phyloP scores from a whole-genome alignment of 2,329 filamentous ascomycete species.

The Xylariaceae sp. region DNA sequence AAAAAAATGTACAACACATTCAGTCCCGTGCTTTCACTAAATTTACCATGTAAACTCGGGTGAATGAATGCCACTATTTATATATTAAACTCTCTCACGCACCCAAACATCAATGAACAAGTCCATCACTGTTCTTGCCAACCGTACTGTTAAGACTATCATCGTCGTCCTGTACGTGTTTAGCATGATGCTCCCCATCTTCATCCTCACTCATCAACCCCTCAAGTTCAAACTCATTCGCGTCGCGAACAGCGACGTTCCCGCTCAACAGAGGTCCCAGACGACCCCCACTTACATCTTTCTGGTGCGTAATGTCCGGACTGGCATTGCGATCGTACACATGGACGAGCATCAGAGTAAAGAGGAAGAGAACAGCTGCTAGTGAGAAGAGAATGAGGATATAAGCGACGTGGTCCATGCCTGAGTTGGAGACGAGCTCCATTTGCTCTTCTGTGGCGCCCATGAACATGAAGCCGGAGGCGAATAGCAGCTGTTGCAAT shows the following conservation, averaged over 20 bases:
- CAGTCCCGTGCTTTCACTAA: no score
- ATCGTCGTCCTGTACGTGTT: slow-evolving; percentile 27
- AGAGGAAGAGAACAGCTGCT: slow-evolving; percentile 85
- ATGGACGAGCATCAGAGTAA: slow-evolving; percentile 77
- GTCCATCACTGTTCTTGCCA: slow-evolving; percentile 41
- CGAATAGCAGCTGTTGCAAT: slow-evolving; percentile 66
- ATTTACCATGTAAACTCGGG: neutral
- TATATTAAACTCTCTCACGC: neutral
- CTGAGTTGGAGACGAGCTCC: slow-evolving; percentile 63
- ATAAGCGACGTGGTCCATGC: slow-evolving; percentile 86
- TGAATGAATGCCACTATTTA: neutral
- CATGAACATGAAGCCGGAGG: slow-evolving; percentile 95
- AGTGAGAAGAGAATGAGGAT: slow-evolving; percentile 87
- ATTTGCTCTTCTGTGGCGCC: slow-evolving; percentile 96
- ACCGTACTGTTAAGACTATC: slow-evolving; percentile 42
- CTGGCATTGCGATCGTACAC: slow-evolving; percentile 65
- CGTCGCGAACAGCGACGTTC: slow-evolving; percentile 55
- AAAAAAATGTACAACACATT: neutral
- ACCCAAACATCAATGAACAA: slow-evolving; percentile 23
- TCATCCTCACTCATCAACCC: slow-evolving; percentile 88
- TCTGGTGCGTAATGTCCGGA: slow-evolving; percentile 30
- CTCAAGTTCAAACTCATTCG: slow-evolving; percentile 89
- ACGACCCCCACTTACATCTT: slow-evolving; percentile 36
- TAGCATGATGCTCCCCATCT: slow-evolving; percentile 45
- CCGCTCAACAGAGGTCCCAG: slow-evolving; percentile 33